Evolutionary conservation across 805 yeast genomes (phyloP), one percentile per base, ranked within the genome.

Genomic region (Saccharomycopsis sp.): DNA sequence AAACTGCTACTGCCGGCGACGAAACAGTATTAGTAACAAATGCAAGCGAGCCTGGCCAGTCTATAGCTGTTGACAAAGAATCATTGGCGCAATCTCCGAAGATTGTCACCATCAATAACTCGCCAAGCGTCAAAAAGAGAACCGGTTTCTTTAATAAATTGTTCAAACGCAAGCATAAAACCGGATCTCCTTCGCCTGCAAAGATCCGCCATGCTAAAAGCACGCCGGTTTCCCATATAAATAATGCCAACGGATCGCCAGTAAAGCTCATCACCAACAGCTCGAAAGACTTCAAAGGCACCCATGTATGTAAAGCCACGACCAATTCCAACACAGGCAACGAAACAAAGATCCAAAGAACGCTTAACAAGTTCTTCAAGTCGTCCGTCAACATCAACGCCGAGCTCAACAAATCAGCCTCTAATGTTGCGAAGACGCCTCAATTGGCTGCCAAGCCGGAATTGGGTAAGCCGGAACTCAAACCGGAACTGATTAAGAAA

Each of bases 121-220:
- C 41, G 8, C 49, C 47, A 5, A 12, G 19, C 3, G 38, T 34
- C 12, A 56, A 58, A 29, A 61, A 61, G 25, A 61, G 58, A 25
- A 1, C 56, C 3, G 53, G 63, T 23, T 58, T 61, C 44, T 61
- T 61, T 42, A 58, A 59, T 29, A 61, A 58, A 23, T 44, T 61
- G 23, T 61, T 61, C 41, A 58, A 61, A 56, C 59, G 63, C 47
- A 61, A 61, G 22, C 60, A 38, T 19, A 59, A 59, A 34, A 38
- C 34, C 19, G 35, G 25, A 20, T 19, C 51, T 9, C 19, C 56
- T 7, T n/a, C 15, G 42, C 15, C 1, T 1, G 34, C 51, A 24
- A 9, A 34, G 7, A n/a, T 25, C 8, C 19, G 12, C 49, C 49
- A 44, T 17, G 22, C 19, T 8, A 44, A 44, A 17, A 44, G 22